phyloP scores from a whole-genome alignment of 2,329 filamentous ascomycete genomes.

The Aspergillus sp. region DNA sequence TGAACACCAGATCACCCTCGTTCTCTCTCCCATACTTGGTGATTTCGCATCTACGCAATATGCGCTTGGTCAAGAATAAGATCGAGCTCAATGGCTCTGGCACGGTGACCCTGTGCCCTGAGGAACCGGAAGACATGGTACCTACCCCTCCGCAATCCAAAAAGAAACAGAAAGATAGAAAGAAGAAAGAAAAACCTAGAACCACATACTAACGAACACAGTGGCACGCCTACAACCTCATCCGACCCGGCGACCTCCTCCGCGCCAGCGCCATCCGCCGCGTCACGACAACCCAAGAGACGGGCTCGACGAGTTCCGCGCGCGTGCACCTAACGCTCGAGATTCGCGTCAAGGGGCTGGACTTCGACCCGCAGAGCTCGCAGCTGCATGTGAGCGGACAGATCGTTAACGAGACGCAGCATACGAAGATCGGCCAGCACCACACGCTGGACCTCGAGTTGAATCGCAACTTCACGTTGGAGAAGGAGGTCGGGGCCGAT shows the following conservation, averaged over 20 bases:
- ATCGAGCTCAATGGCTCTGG: slow-evolving; percentile 68
- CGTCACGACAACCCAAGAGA: slow-evolving; percentile 59
- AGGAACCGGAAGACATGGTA: slow-evolving; percentile 76
- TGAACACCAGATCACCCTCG: background rate
- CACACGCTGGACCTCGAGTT: slow-evolving; percentile 83
- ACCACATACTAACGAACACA: slow-evolving; percentile 29
- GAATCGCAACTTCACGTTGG: slow-evolving; percentile 80
- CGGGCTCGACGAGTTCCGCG: slow-evolving; percentile 62
- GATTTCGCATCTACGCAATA: slow-evolving; percentile 31
- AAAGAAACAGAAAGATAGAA: background rate
- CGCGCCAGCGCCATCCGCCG: slow-evolving; percentile 66
- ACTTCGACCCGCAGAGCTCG: slow-evolving; percentile 68
- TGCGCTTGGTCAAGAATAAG: slow-evolving; percentile 67
- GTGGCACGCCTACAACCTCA: slow-evolving; percentile 76
- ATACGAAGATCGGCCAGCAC: slow-evolving; percentile 65
- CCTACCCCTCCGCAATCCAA: background rate
- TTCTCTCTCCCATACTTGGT: background rate
- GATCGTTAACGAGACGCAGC: slow-evolving; percentile 65
- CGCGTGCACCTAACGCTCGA: slow-evolving; percentile 65
- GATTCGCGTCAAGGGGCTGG: slow-evolving; percentile 64
- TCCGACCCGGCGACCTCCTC: slow-evolving; percentile 63
- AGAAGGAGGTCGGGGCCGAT: slow-evolving; percentile 65
- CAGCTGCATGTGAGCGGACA: slow-evolving; percentile 68
- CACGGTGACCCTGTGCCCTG: slow-evolving; percentile 64
- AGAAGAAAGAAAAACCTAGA: background rate